phyloP scores from a whole-genome alignment of 495 filamentous ascomycete species.

The Viridothelium virens region DNA sequence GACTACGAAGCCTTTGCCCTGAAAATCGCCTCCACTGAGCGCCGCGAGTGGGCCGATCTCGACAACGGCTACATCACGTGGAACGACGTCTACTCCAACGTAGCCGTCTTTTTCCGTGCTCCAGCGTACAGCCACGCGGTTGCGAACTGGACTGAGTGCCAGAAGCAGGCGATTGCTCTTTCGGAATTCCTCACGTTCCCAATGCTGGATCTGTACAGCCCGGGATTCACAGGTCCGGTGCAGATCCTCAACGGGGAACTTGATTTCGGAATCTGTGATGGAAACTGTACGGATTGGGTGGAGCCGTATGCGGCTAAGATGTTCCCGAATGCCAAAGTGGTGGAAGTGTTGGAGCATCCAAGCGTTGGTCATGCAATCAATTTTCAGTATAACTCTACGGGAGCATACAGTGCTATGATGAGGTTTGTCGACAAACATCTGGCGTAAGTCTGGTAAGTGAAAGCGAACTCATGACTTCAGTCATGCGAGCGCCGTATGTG shows the following conservation, averaged over 20 bases:
- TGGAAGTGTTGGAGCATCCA: constrained; percentile 14
- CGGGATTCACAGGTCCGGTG: constrained; percentile 29
- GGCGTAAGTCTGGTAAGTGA: not conserved
- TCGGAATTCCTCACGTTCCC: constrained; percentile 23
- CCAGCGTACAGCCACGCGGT: constrained; percentile 15
- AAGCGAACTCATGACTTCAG: not conserved
- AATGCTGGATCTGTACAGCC: constrained; percentile 3
- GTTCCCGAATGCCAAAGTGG: constrained; percentile 12
- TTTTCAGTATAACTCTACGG: constrained; percentile 17
- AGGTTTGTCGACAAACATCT: constrained; percentile 2
- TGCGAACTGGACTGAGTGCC: constrained; percentile 22
- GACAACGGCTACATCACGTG: constrained; percentile 23
- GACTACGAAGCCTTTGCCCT: constrained; percentile 15
- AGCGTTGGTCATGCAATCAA: constrained; percentile 15
- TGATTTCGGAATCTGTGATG: constrained; percentile 25
- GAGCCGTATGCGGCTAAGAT: constrained; percentile 2
- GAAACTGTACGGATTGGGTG: constrained; percentile 14
- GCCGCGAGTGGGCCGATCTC: constrained; percentile 3
- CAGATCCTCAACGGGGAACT: constrained; percentile 14
- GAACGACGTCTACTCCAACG: constrained; percentile 22
- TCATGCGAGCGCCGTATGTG: too few species aligned
- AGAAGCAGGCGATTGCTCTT: constrained; percentile 29
- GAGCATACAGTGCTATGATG: constrained; percentile 10
- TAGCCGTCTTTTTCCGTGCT: constrained; percentile 21
- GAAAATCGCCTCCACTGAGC: constrained; percentile 16